A percentile compares a stretch with the other conserved stretches of the same genome.
These are phyloP conservation scores for Sugiyamaella marilandica DNA, from an alignment of 805 yeast species.

Conservation along the genomic window DNA sequence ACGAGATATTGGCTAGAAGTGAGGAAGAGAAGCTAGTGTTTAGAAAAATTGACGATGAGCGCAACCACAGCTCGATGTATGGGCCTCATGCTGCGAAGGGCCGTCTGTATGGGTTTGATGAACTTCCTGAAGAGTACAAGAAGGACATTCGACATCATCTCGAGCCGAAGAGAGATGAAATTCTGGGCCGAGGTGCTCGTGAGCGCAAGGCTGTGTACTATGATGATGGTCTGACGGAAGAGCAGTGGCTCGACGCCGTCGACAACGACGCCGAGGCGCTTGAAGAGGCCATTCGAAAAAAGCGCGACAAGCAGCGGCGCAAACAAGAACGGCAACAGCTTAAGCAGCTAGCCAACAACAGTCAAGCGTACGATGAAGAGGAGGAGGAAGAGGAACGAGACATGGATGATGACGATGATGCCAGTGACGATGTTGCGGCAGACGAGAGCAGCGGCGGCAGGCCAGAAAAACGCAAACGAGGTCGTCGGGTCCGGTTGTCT, in stretches of 20 bases:
- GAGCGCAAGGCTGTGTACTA: conserved; percentile 66
- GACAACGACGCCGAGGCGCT: conserved; percentile 52
- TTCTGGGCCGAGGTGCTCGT: conserved; percentile 66
- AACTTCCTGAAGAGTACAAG: conserved; percentile 74
- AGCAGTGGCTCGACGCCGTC: conserved; percentile 73
- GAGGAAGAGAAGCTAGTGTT: conserved; percentile 65
- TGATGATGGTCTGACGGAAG: conserved; percentile 86
- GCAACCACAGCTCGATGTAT: conserved; percentile 41
- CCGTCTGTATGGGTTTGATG: conserved; percentile 54
- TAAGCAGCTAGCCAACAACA: background rate
- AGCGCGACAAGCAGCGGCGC: conserved; percentile 22
- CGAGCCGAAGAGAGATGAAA: conserved; percentile 34
- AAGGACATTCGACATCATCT: conserved; percentile 43
- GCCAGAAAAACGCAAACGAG: background rate
- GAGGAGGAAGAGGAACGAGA: conserved; percentile 14
- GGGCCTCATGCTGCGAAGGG: conserved; percentile 32
- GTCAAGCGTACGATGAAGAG: background rate
- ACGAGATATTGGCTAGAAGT: conserved; percentile 77
- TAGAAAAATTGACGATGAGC: conserved; percentile 55
- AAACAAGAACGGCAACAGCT: conserved; percentile 2
- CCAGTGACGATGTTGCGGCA: conserved; percentile 10
- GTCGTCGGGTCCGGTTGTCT: background rate
- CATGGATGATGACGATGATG: conserved; percentile 15
- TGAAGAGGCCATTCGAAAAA: conserved; percentile 50
- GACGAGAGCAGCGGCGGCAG: conserved; percentile 17